Base-by-base conservation (phyloP, 192 early-diverging fungal species). In the Physocladia obscura region DNA sequence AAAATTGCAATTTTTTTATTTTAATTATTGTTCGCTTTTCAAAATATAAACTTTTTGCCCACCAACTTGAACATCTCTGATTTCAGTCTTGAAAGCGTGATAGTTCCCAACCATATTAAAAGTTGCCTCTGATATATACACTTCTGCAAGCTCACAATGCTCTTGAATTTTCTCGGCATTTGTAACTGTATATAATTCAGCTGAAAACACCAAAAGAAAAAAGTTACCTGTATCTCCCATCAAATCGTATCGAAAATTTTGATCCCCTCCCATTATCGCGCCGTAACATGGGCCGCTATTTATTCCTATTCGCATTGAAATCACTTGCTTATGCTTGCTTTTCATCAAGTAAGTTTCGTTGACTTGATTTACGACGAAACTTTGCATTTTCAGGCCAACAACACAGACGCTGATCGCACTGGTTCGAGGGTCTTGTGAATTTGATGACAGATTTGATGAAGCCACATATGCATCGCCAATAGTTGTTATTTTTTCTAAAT, bases 201-300 rank as follows among this genome's bases (percentile, higher is more conserved):
- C 40, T 74, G 1, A 15, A 74, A 76, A 24, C 15, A 68, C 29
- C 17, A 26, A 24, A 38, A 39, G 1, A 34, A 24, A 15, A 26
- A 49, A 40, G 56, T 32, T 62, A 79, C 81, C 75, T 73, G 78
- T 83, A 47, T 83, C 78, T 44, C 81, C 81, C 55, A 82, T 55
- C 30, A 82, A 56, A 57, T 83, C 78, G 44, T 80, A 79, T 32
- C 81, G 70, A 55, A 83, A 83, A 49, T 83, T 83, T 50, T 76
- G 75, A 2, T 76, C 76, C 19, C 81, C 81, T n/a, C 81, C 81
- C 77, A 79, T 78, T 55, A 83, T 83, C n/a, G 78, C 81, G n/a
- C 76, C 78, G 40, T 63, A 65, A 30, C 70, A 62, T 15, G 73
- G 78, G 19, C 81, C 81, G 13, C 77, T 74, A 55, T 83, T 64